phyloP scores from a whole-genome alignment of 768 basidiomycete genomes.

The Peribolospora kevripleyi region DNA sequence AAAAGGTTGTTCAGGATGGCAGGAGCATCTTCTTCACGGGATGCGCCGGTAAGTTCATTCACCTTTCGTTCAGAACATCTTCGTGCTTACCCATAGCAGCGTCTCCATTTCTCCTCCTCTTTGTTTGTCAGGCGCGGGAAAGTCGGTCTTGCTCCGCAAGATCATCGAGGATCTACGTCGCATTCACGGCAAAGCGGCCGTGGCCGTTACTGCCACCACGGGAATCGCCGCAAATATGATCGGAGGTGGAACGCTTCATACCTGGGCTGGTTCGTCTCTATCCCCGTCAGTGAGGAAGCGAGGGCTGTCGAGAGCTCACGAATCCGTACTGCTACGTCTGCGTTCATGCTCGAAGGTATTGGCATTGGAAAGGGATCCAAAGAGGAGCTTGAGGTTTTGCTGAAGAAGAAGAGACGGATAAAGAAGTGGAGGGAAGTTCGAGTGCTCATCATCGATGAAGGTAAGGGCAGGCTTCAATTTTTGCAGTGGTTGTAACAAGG shows the following conservation, averaged over 20 bases:
- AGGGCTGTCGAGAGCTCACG: too few relatives aligned
- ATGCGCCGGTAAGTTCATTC: conserved; percentile 11
- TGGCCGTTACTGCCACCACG: conserved; percentile 7
- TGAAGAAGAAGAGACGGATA: conserved; percentile 2
- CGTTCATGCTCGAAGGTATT: conserved; percentile 2
- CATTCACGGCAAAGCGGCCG: conserved; percentile 5
- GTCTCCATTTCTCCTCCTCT: not conserved
- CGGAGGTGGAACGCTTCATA: conserved; percentile 6
- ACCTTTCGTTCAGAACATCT: too few relatives aligned
- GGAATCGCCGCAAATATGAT: conserved; percentile 7
- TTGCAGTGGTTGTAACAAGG: too few relatives aligned
- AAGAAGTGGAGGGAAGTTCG: conserved; percentile 13
- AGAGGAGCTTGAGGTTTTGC: conserved; percentile 2
- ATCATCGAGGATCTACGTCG: conserved; percentile 9
- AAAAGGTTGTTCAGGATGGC: conserved; percentile 27
- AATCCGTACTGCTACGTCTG: not conserved
- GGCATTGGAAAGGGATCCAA: conserved; percentile 5
- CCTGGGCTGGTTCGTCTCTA: not conserved
- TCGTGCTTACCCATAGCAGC: not conserved
- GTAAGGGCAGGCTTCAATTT: conserved; percentile 7
- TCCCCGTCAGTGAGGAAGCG: too few relatives aligned
- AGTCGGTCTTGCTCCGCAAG: conserved; percentile 18
- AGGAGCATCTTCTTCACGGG: conserved; percentile 31
- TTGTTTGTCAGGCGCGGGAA: conserved; percentile 12
- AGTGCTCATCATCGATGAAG: conserved; percentile 18